Evolutionary conservation across 495 filamentous ascomycete species (phyloP), one percentile per base, ranked within the genome.

Genomic region (Chaetomidium leptoderma): DNA sequence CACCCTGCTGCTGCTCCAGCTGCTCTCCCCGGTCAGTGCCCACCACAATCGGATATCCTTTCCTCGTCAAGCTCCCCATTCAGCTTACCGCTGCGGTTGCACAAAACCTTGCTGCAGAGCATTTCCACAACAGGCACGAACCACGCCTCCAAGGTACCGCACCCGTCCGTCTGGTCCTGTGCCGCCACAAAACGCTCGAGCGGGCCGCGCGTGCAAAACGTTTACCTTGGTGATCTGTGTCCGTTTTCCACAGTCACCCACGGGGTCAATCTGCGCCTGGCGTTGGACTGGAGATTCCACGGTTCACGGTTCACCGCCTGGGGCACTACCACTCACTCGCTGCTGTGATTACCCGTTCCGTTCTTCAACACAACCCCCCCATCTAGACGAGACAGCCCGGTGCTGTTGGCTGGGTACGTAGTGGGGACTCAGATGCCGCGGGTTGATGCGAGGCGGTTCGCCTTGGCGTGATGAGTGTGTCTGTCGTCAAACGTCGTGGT

Each of bases 111-210:
- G 14, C 37, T 21, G 50, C 50, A 53, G 50, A 53, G 50, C 50
- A 53, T 42, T 53, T 42, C 50, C 50, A 53, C 21, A 42, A 53
- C 36, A 29, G 50, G 50, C 50, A 29, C 50, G 50, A 36, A 19
- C 50, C 49, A 37, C 35, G 29, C 37, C 50, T 6, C 13, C 33
- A 37, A 40, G 5, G 33, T 14, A 53, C 35, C 16, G 24, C 35
- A 42, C 50, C 48, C 50, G 50, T 42, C 32, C 50, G 16, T 30
- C 16, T n/a, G 49, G 49, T 30, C 35, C 29, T 39, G 23, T 10
- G 35, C 19, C 23, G 24, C 50, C 50, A 53, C 50, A 42, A 53
- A 53, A 40, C 36, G 36, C 30, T 42, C 16, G n/a, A n/a, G 24
- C 37, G 37, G 50, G 36, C 37, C 16, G 19, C 24, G 48, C 24